These are phyloP conservation scores for Russula griseocarnosa DNA, from an alignment of 768 basidiomycete species.

Conservation along the genomic window DNA sequence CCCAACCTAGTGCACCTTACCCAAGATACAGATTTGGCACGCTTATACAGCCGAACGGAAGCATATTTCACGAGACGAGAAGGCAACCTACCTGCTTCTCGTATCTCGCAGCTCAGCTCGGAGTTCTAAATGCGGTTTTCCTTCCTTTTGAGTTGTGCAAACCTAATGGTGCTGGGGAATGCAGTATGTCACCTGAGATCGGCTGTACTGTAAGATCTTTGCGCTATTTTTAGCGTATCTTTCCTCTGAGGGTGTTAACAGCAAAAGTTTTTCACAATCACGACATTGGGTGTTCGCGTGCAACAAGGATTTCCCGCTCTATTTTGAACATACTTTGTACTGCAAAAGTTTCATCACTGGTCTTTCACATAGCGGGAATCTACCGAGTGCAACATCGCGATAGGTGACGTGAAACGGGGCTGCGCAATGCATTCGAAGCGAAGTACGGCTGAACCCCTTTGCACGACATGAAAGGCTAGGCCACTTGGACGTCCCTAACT, in stretches of 20 bases:
- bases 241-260: neutral
- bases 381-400: neutral
- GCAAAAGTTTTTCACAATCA: neutral
- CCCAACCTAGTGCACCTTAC: neutral
- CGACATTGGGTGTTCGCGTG: neutral
- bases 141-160: neutral
- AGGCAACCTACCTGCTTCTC: neutral
- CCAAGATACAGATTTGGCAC: neutral
- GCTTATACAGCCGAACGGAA: neutral
- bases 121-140: neutral
- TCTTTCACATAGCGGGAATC: neutral
- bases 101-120: neutral
- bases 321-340: neutral
- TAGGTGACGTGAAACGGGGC: neutral
- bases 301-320: neutral
- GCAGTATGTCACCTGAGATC: neutral
- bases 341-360: too few relatives aligned
- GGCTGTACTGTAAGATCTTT: neutral
- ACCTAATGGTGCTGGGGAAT: neutral
- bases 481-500: too few relatives aligned
- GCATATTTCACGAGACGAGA: neutral
- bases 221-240: neutral
- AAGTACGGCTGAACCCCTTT: neutral
- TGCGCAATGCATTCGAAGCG: neutral
- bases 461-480: neutral